Evolutionary conservation across 2,329 filamentous ascomycete species (phyloP).

Genomic region (Moelleriella libera): DNA sequence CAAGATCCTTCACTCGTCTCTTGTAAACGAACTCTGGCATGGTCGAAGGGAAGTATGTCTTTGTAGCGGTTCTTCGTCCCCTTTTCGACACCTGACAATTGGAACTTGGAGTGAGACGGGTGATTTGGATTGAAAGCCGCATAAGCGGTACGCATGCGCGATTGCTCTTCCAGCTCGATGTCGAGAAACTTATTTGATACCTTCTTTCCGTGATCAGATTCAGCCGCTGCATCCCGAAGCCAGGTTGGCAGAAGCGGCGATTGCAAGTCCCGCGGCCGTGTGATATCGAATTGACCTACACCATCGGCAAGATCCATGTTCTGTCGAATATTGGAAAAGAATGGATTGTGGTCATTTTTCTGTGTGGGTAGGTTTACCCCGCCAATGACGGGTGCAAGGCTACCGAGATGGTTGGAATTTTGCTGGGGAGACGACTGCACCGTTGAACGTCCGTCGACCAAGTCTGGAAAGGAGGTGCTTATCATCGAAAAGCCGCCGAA

Average conservation of each 20-base stretch:
- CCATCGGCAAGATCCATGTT: constrained; percentile 92
- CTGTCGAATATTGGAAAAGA: constrained; percentile 92
- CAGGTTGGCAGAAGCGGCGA: constrained; percentile 53
- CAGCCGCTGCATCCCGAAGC: constrained; percentile 56
- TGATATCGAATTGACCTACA: constrained; percentile 65
- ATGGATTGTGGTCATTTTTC: constrained; percentile 63
- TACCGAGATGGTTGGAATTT: constrained; percentile 19
- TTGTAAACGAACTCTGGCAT: constrained; percentile 71
- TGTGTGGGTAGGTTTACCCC: constrained; percentile 69
- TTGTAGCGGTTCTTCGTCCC: constrained; percentile 95
- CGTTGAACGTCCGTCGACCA: constrained; percentile 40
- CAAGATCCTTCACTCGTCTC: constrained; percentile 53
- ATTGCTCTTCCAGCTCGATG: constrained; percentile 75
- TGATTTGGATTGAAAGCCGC: constrained; percentile 30
- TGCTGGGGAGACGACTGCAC: constrained; percentile 10
- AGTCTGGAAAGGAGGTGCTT: constrained; percentile 46
- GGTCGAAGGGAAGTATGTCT: constrained; percentile 93
- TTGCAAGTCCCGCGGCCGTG: constrained; percentile 29
- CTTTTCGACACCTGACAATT: constrained; percentile 86
- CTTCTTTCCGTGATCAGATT: constrained; percentile 58
- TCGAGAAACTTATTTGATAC: constrained; percentile 73
- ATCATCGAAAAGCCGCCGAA: constrained; percentile 73
- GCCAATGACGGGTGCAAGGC: constrained; percentile 62
- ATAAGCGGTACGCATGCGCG: constrained; percentile 77
- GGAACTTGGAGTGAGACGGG: constrained; percentile 29